Evolutionary conservation across 2,329 filamentous ascomycete genomes (phyloP), one percentile per base, ranked within the genome.

Genomic region (Cytospora leucostoma): DNA sequence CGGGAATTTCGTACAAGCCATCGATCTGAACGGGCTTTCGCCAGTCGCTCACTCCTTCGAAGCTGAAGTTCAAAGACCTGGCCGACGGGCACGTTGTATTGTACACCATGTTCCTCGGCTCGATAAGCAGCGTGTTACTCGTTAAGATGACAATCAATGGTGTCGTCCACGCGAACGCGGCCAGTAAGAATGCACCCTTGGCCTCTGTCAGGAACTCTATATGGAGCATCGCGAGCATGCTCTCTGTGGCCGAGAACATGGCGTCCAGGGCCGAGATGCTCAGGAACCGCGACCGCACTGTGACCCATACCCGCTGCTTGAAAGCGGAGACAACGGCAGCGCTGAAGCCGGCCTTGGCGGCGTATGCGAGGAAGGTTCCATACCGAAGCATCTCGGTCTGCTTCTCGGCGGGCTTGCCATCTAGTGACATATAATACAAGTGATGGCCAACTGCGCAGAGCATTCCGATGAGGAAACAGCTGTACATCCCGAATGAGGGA

Each of bases 201-300:
- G 55, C 73, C 33, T 63, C 65, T 21, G 52, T 63, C 7, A 68
- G 56, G 37, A 74, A 67, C 65, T 69, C 67, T 77, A 76, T 59
- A 69, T 87, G 52, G 85, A 86, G 85, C 67, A 86, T 86, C 77
- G 84, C 83, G 11, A 65, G 33, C 33, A 71, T 56, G 53, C 70
- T 67, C 34, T 70, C 69, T 2, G 70, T 68, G 8, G 78, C 85
- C 0, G 72, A 70, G 59, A 77, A 77, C 56, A 77, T 64, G 8
- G 74, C 72, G 64, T 76, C 75, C 40, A 77, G 59, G 4, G 69
- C 71, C 5, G 56, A 67, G 19, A 72, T 67, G 40, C 61, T 69
- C 69, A 72, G 63, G 17, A 71, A 53, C 2, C 70, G 62, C 40
- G 66, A 69, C 35, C 70, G 64, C 15, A 71, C 70, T 13, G 70